Base-by-base conservation (phyloP, 495 filamentous ascomycete species). In the Talaromyces adpressus region DNA sequence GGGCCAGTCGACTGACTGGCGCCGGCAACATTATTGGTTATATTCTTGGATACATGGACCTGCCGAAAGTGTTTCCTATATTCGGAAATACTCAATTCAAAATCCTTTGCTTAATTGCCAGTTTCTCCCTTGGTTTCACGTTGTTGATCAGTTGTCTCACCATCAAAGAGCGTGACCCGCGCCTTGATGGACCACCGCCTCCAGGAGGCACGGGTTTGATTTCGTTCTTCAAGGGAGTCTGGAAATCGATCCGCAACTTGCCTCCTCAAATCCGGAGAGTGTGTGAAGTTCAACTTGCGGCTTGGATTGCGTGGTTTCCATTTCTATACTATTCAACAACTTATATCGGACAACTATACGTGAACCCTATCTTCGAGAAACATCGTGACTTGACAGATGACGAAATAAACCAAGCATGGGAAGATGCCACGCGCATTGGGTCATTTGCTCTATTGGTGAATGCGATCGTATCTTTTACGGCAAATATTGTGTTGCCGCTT, bases 221-320 rank as follows among this genome's bases (percentile, higher is more conserved):
- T 6, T 73, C 84, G 29, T 96, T 97, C 78, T 96, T 96, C 77
- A 81, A 75, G 63, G 83, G 87, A 68, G 85, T 93, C 32, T 89
- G 89, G 72, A 85, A 82, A 47, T 90, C 91, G 2, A 88, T 93
- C 64, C 83, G 82, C 62, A 78, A 84, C 57, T 80, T 97, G 3
- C 91, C 92, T 0, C 85, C 86, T 2, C 90, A 96, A 70, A 91
- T 92, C 67, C 78, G 82, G 22, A 88, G 86, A 67, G 89, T 97
- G 64, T 97, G 92, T 73, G 78, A 90, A 65, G 91, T 94, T 0
- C 91, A 97, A 71, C 84, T 97, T 68, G 91, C 89, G 62, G 90
- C 90, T 27, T 97, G 92, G 92, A 87, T 96, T 65, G 92, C 90
- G 63, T 97, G 92, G 89, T 97, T 97, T 69, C 92, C 92, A 18